These are phyloP conservation scores for Penium margaritaceum DNA, from an alignment of 139 green algal species.

Conservation along the genomic window DNA sequence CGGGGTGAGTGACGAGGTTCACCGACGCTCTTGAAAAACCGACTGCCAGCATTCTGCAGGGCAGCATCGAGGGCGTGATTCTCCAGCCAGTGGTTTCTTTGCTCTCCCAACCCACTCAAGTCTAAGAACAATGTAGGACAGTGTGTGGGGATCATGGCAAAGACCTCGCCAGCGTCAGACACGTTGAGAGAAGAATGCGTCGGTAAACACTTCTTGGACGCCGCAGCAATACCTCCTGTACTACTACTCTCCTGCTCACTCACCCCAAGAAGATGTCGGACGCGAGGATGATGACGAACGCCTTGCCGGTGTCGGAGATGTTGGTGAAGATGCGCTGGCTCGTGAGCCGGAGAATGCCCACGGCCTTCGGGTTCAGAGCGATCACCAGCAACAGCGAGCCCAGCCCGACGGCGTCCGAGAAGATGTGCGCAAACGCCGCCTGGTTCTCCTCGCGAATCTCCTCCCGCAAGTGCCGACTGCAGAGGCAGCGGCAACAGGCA, in stretches of 20 bases:
- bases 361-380: constrained; percentile 37
- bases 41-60: too few relatives aligned
- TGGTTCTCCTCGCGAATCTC: constrained; percentile 32
- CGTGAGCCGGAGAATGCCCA: constrained; percentile 38
- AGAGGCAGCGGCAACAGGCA: neutral
- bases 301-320: constrained; percentile 43
- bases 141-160: too few relatives aligned
- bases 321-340: constrained; percentile 43
- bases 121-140: too few relatives aligned
- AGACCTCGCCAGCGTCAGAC: too few relatives aligned
- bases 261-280: constrained; percentile 48
- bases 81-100: too few relatives aligned
- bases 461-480: constrained; percentile 28
- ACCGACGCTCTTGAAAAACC: too few relatives aligned
- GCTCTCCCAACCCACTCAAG: too few relatives aligned
- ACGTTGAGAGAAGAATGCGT: too few relatives aligned
- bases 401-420: constrained; percentile 19
- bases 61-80: too few relatives aligned
- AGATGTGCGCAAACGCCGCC: constrained; percentile 29
- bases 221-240: too few relatives aligned
- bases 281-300: constrained; percentile 46
- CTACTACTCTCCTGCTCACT: neutral
- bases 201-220: too few relatives aligned
- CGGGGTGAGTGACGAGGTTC: too few relatives aligned
- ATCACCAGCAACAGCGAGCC: constrained; percentile 11